Evolutionary conservation across 192 early-diverging fungal species (phyloP), one percentile per base, ranked within the genome.

Genomic region (Kappamyces sp.): DNA sequence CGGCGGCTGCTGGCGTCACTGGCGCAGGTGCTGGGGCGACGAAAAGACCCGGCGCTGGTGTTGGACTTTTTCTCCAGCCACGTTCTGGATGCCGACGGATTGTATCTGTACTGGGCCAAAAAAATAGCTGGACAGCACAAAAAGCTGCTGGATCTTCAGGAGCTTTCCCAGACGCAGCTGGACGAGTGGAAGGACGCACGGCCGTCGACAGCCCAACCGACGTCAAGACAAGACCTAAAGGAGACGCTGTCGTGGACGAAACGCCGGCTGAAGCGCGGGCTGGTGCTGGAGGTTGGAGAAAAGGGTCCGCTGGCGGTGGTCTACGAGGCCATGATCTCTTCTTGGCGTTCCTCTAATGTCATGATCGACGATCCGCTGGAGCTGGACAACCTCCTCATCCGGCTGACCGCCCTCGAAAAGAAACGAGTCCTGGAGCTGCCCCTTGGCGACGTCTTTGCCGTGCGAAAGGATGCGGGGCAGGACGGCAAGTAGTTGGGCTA

Each of bases 231-330:
- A 31, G n/a, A 11, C 40, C 9, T 52, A n/a, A 52, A 52, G 22
- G 50, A 52, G 29, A 52, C 50, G 4, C 36, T 52, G 4, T 31
- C 50, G 4, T 52, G 50, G 50, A 39, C 40, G 22, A 52, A 52
- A 34, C 36, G 40, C 36, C 50, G 50, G 36, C 36, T 38, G 29
- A 52, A 52, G 50, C 50, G 50, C 7, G 50, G 50, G 29, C 22
- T 52, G 1, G 50, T 52, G n/a, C 29, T 52, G n/a, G 40, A 52
- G 12, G 40, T 39, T 31, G 50, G 50, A 4, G 22, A 38, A 12
- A 39, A 52, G 15, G 50, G 50, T 7, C 50, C 50, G 4, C 40
- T 52, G 36, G 40, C 36, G 22, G 36, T 38, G n/a, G 50, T 52
- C 5, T 52, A 52, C 15, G 50, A 52, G 12, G 50, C 36, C 7